Base-by-base conservation (phyloP, 371 early-diverging fungal genomes). In the Lichtheimia hyalospora region DNA sequence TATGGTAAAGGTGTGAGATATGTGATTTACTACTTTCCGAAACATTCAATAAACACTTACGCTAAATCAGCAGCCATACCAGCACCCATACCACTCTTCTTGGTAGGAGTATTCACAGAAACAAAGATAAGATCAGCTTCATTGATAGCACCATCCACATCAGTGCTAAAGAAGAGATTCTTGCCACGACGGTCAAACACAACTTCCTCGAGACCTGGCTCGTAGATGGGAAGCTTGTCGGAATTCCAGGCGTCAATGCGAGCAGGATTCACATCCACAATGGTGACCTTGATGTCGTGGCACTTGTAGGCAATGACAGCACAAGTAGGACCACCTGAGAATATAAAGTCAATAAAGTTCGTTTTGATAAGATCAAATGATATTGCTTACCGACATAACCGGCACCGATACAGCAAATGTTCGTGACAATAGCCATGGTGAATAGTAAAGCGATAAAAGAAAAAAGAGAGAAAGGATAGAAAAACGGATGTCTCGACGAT, bases 201-300 rank as follows among this genome's bases (percentile, higher is more conserved):
- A 51, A 96, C 70, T 54, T 92, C 91, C 21, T 92, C 91, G 40
- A 96, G 87, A 25, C 94, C 94, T 5, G 94, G 95, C 70, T 96
- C 96, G 66, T 89, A 96, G 67, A 96, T 92, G 44, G 96, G 96
- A 23, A 96, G 82, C 25, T 75, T 64, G 62, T 87, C 84, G 14
- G 92, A 90, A 75, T 96, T 96, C 96, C 96, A 96, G 20, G 91
- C 89, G 44, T 84, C 87, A 64, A 96, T 94, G 66, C 93, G 88
- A 54, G 67, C 69, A 48, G 83, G 78, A 76, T 88, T 88, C 63
- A 86, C 76, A 70, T 94, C 94, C 25, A 91, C 92, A 52, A 97
- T 94, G 42, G 94, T 94, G 49, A 97, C 94, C 69, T 90, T 84
- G 71, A 96, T 79, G 61, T 90, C 81, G 43, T 89, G 95, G 80